Evolutionary conservation across 2,329 filamentous ascomycete species (phyloP), one percentile per base, ranked within the genome.

Genomic region (Cladosporium cucumerinum): DNA sequence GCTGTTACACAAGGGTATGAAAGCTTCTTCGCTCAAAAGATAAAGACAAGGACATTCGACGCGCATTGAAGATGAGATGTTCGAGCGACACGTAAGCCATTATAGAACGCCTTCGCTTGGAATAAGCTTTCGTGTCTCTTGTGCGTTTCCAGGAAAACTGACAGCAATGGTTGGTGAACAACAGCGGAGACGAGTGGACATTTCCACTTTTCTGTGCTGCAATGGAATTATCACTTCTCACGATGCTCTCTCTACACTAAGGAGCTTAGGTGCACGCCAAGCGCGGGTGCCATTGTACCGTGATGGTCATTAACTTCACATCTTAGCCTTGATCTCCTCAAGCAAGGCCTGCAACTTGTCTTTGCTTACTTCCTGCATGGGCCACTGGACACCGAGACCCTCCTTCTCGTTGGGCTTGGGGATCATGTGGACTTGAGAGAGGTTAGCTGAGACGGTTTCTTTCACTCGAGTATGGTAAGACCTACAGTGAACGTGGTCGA

Each of bases 281-380:
- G 59, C 46, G n/a, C 16, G 59, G 58, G n/a, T n/a, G 21, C 26
- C 10, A 54, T 32, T 32, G 59, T 28, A 62, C 60, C 60, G 32
- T 55, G 32, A 62, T 62, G 60, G 60, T 32, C 25, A 46, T 5
- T 3, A 14, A 11, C 21, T 55, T 59, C 61, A 97, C 85, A 98
- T 94, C 84, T 93, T 97, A 18, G 89, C 80, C 85, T 96, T 96
- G 75, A 99, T 83, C 63, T 96, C 91, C 77, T 94, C 92, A 67
- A 86, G 84, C 67, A 96, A 81, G 68, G 86, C 86, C 84, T 93
- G 91, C 72, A 99, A 81, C 76, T 88, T 86, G 1, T 92, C 91
- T 89, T 95, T 96, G 72, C 97, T 89, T 1, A 85, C 85, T 67
- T 82, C 78, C 79, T 91, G 85, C 68, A 88, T 82, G 23, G 93